Evolutionary conservation across 2,329 filamentous ascomycete genomes (phyloP).

Genomic region (Fusarium anguioides): DNA sequence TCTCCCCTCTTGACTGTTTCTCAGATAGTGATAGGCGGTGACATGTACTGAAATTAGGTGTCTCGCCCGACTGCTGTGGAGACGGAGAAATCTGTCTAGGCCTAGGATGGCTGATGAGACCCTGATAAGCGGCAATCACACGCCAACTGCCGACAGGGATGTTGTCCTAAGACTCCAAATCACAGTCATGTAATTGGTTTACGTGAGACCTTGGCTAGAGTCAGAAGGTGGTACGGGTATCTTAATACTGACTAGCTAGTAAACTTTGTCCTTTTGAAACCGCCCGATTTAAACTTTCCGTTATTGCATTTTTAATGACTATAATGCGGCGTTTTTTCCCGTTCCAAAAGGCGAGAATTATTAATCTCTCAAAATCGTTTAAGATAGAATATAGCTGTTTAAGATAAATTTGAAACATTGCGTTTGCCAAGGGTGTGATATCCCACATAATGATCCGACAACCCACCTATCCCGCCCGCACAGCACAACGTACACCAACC

Average conservation of each 20-base stretch:
- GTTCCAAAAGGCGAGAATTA: too few species aligned
- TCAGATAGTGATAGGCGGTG: conserved; percentile 34
- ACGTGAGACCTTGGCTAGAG: conserved; percentile 15
- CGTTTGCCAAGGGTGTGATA: conserved; percentile 21
- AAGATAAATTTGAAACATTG: conserved; percentile 1
- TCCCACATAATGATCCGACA: conserved; percentile 26
- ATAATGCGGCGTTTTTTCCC: neutral
- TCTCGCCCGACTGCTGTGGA: conserved; percentile 28
- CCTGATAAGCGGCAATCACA: conserved; percentile 28
- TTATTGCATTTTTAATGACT: neutral
- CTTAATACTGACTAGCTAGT: conserved; percentile 17
- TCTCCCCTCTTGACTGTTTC: neutral
- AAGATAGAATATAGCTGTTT: neutral
- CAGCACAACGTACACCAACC: neutral
- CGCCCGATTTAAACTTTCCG: neutral
- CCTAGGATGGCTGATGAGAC: neutral
- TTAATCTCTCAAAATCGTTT: neutral
- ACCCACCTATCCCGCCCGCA: conserved; percentile 12
- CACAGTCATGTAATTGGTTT: conserved; percentile 15
- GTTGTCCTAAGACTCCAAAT: conserved; percentile 6
- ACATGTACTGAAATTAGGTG: conserved; percentile 27
- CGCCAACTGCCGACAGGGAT: conserved; percentile 39
- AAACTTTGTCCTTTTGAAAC: conserved; percentile 13
- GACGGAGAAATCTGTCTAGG: conserved; percentile 16
- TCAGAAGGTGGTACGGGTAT: conserved; percentile 33